Conservation (phyloP, 441 rosid genomes). For the Corymbia citriodora region DNA sequence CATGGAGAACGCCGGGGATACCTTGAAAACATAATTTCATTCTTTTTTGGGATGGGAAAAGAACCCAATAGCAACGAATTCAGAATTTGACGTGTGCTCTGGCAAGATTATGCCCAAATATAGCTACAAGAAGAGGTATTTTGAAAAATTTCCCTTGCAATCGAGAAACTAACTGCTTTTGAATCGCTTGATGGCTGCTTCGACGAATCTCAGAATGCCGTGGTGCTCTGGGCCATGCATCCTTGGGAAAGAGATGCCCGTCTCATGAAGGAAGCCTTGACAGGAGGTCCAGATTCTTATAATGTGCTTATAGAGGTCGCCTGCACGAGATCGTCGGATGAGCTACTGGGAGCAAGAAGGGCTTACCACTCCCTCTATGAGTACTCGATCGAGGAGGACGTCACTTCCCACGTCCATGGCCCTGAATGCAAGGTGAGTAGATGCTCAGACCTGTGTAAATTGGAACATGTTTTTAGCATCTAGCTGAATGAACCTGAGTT, state of each 20-base stretch:
- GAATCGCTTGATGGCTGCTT: not conserved
- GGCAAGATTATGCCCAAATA: not conserved
- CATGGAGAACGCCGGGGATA: not conserved
- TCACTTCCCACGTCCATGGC: slow-evolving; percentile 44
- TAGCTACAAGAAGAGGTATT: not conserved
- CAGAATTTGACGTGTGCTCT: not conserved
- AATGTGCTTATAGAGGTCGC: slow-evolving; percentile 64
- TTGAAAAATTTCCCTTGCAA: too few species aligned
- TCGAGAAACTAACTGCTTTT: not conserved
- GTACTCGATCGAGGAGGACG: slow-evolving; percentile 80
- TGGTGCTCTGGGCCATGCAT: slow-evolving; percentile 73
- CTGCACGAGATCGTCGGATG: slow-evolving; percentile 74
- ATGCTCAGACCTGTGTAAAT: not conserved
- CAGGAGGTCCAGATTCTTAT: slow-evolving; percentile 42
- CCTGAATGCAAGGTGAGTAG: slow-evolving; percentile 45
- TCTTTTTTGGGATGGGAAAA: not conserved
- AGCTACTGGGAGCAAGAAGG: slow-evolving; percentile 73
- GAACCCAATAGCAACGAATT: not conserved
- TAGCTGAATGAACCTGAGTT: not conserved
- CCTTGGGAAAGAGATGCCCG: slow-evolving; percentile 98
- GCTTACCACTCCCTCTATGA: slow-evolving; percentile 89
- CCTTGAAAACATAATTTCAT: not conserved
- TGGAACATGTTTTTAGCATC: not conserved
- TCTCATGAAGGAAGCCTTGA: slow-evolving; percentile 50
- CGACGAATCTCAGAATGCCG: slow-evolving; percentile 41